Base-by-base conservation (phyloP, 805 yeast genomes). In the Diddensiella santjacobensis region DNA sequence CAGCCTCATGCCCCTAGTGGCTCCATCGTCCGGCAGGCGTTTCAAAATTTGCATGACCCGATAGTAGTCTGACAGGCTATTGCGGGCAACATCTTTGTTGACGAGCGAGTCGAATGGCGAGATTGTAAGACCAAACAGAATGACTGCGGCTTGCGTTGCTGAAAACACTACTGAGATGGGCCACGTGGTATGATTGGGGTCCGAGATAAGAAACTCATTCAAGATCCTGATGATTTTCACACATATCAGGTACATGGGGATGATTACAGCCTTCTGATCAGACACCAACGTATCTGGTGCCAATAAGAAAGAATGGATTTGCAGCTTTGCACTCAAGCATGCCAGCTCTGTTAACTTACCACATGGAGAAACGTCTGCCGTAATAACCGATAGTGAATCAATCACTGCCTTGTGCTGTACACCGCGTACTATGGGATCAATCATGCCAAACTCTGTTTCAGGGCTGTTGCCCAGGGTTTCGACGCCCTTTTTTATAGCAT, bases 101-200 rank as follows among this genome's bases (percentile, higher is more conserved):
- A 51, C 42, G 4, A 48, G 40, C 13, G 17, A 15, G 5, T 24
- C 38, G 15, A 42, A 39, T n/a, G 33, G 31, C 3, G 55, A 49
- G 10, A 49, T 39, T 33, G 38, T 40, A 5, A 51, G 18, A 3
- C 55, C 55, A 46, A 51, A 51, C 5, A 51, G 36, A 55, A 46
- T 17, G 17, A 31, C 31, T 1, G 55, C 31, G 2, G 50, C 20
- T 15, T 37, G 15, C 23, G 46, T 10, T 4, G 39, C 42, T 17
- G 26, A 31, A 15, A 39, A 5, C 20, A 46, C 17, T 17, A 46
- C 45, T 19, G 35, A 40, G 13, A 5, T 6, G 35, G 49, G 40
- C 37, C 30, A 22, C 19, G 40, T 15, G 23, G 19, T 13, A 24
- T 31, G 15, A 19, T 22, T 40, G 8, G 38, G 13, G 3, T 22